phyloP scores from a whole-genome alignment of 2,329 filamentous ascomycete genomes.

The Xylariomycetidae sp. region DNA sequence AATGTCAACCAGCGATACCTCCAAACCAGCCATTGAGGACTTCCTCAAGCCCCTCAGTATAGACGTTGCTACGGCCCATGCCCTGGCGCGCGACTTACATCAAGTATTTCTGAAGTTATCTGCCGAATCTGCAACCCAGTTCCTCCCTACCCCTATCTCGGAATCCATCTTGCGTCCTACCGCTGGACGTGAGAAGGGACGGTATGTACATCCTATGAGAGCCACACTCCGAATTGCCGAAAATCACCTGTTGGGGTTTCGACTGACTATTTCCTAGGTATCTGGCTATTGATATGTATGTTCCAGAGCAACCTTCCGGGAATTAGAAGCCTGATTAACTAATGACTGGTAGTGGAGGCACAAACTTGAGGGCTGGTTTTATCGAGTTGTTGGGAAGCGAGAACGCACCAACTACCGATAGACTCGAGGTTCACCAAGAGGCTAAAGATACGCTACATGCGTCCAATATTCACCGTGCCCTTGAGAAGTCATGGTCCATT shows the following conservation, averaged over 20 bases:
- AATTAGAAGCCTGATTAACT: too few species aligned
- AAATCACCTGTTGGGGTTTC: not conserved
- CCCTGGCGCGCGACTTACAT: constrained; percentile 44
- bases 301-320: too few species aligned
- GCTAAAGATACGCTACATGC: constrained; percentile 9
- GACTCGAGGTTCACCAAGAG: constrained; percentile 6
- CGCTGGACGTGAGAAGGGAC: constrained; percentile 36
- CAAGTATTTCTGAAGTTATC: constrained; percentile 46
- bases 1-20: constrained; percentile 7
- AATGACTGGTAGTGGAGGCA: constrained; percentile 48
- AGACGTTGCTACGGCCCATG: constrained; percentile 39
- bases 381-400: constrained; percentile 51
- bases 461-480: constrained; percentile 48
- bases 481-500: constrained; percentile 73
- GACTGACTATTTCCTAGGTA: constrained; percentile 37
- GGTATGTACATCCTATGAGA: constrained; percentile 43
- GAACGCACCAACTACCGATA: constrained; percentile 7
- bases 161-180: constrained; percentile 52
- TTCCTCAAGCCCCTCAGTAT: constrained; percentile 50
- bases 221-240: too few species aligned
- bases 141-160: constrained; percentile 57
- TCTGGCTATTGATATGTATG: constrained; percentile 63
- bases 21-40: constrained; percentile 27
- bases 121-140: constrained; percentile 49
- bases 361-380: constrained; percentile 65